Percentiles rank a stretch among this genome's conserved stretches.
Evolutionary conservation across 495 filamentous ascomycete genomes (phyloP).

Genomic region (Margaritispora aquatica): DNA sequence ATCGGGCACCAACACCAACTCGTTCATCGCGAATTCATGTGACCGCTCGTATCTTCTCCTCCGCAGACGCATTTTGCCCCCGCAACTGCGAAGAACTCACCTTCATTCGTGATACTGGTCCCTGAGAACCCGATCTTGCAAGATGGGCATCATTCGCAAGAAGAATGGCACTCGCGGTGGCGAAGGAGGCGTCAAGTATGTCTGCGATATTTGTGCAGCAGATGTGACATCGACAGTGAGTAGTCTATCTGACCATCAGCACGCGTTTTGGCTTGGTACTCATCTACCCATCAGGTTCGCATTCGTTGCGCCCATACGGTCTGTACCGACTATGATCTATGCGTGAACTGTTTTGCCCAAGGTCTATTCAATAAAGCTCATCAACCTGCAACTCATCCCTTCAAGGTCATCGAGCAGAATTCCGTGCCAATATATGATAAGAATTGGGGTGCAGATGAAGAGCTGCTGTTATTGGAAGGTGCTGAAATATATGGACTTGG

Average conservation of each 20-base stretch:
- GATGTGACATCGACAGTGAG: constrained; percentile 94
- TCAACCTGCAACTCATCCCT: constrained; percentile 77
- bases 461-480: constrained; percentile 85
- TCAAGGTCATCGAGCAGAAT: constrained; percentile 94
- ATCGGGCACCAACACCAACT: neutral
- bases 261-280: neutral
- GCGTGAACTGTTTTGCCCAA: constrained; percentile 87
- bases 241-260: constrained; percentile 5
- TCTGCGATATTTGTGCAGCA: constrained; percentile 91
- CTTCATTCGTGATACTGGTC: neutral
- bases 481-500: constrained; percentile 97
- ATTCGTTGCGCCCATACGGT: constrained; percentile 79
- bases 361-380: constrained; percentile 73
- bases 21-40: neutral
- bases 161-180: constrained; percentile 84
- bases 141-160: constrained; percentile 94
- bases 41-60: neutral
- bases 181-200: constrained; percentile 89
- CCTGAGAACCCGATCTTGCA: neutral
- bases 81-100: neutral
- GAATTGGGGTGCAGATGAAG: constrained; percentile 97
- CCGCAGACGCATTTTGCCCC: neutral
- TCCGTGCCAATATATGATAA: constrained; percentile 91
- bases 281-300: constrained; percentile 59
- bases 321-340: constrained; percentile 95